Percentiles rank a stretch among this genome's conserved stretches.
Conservation (phyloP, 1,284 basidiomycete genomes). For the Tilletia horrida region DNA sequence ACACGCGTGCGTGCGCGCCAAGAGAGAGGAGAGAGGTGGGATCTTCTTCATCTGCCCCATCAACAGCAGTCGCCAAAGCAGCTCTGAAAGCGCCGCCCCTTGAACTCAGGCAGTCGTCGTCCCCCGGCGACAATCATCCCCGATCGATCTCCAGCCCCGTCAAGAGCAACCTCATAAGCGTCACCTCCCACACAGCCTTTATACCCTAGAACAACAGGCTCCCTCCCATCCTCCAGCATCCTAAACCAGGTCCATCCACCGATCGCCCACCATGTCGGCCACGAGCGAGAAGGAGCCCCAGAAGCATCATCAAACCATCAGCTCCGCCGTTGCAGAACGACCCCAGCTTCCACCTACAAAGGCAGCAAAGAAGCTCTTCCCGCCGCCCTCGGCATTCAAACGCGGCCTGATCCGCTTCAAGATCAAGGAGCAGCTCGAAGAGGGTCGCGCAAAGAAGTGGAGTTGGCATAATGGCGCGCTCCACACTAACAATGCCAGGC, state of each 20-base stretch:
- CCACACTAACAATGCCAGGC: conserved; percentile 38
- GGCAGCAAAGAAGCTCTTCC: conserved; percentile 42
- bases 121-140: neutral
- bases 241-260: neutral
- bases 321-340: conserved; percentile 47
- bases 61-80: no score
- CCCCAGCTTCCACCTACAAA: conserved; percentile 35
- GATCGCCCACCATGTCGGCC: neutral
- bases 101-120: no score
- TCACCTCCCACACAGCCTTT: neutral
- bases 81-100: no score
- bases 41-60: no score
- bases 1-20: no score
- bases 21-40: no score
- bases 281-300: conserved; percentile 15
- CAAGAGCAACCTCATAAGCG: no score
- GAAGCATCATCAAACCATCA: conserved; percentile 39
- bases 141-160: neutral
- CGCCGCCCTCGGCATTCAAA: conserved; percentile 35
- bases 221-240: neutral
- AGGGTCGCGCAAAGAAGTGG: conserved; percentile 47
- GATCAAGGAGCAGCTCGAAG: conserved; percentile 48
- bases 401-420: conserved; percentile 42
- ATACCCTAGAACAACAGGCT: no score
- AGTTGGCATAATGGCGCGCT: conserved; percentile 51